phyloP scores from a whole-genome alignment of 257 asterid genomes.

The Vinca minor region DNA sequence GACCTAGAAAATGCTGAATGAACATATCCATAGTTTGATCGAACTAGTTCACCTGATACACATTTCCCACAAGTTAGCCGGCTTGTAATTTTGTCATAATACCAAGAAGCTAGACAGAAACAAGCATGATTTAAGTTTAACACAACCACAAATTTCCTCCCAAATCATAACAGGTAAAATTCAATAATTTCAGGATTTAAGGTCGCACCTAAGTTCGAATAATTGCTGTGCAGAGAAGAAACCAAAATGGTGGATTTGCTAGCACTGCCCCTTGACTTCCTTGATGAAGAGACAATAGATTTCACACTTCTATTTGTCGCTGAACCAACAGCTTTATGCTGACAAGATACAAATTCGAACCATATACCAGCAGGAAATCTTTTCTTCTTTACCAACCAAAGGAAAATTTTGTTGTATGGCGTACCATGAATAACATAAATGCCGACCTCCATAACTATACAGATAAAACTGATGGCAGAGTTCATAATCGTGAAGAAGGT shows the following conservation, averaged over 20 bases:
- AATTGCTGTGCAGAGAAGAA: conserved; percentile 72
- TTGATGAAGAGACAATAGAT: conserved; percentile 18
- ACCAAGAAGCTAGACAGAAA: not conserved
- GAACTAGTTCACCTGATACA: conserved; percentile 61
- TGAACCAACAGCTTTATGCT: conserved; percentile 13
- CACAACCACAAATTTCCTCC: no score
- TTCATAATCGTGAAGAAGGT: conserved; percentile 81
- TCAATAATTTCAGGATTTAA: not conserved
- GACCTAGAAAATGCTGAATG: conserved; percentile 54
- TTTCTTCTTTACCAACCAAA: conserved; percentile 62
- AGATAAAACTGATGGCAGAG: conserved; percentile 48
- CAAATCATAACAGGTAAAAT: not conserved
- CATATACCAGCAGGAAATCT: conserved; percentile 88
- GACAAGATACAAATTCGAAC: conserved; percentile 47
- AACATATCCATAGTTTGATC: conserved; percentile 45
- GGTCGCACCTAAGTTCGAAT: conserved; percentile 53
- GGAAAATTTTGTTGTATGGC: conserved; percentile 57
- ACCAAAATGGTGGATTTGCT: conserved; percentile 36
- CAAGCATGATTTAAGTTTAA: no score
- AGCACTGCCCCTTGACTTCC: conserved; percentile 22
- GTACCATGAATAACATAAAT: conserved; percentile 67
- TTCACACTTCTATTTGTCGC: conserved; percentile 22
- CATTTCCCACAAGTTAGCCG: conserved; percentile 18
- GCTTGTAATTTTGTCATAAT: not conserved
- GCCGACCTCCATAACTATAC: conserved; percentile 40